phyloP scores from a whole-genome alignment of 2,329 filamentous ascomycete genomes.

The Penicillium sp. region DNA sequence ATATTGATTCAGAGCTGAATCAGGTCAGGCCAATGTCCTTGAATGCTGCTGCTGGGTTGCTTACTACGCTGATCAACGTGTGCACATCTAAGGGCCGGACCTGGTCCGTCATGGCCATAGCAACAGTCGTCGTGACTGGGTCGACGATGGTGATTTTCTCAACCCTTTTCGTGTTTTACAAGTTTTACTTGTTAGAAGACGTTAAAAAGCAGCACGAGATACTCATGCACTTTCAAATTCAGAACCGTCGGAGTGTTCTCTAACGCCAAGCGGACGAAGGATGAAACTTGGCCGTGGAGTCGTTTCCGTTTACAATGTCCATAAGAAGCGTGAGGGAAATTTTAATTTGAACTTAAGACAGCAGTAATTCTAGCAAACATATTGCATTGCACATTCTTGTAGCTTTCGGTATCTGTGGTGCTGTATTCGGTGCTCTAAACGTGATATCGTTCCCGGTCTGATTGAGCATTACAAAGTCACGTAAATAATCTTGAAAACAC shows the following conservation, averaged over 20 bases:
- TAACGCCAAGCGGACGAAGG: not conserved
- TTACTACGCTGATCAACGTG: constrained; percentile 7
- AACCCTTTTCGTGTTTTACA: not conserved
- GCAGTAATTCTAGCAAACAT: not conserved
- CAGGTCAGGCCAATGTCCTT: constrained; percentile 3
- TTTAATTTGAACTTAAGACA: not conserved
- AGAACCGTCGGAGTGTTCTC: not conserved
- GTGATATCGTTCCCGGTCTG: not conserved
- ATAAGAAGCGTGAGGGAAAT: not conserved
- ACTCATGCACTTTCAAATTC: not conserved
- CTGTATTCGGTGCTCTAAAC: not conserved
- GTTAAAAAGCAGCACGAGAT: not conserved
- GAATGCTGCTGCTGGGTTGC: constrained; percentile 7
- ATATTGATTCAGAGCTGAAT: not conserved
- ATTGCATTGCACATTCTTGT: not conserved
- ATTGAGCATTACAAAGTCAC: not conserved
- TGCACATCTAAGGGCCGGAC: not conserved
- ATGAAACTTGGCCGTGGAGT: not conserved
- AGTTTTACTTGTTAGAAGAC: not conserved
- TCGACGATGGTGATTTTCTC: not conserved
- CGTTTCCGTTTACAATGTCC: not conserved
- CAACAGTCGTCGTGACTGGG: constrained; percentile 3
- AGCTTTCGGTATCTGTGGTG: not conserved
- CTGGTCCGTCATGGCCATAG: constrained; percentile 6
- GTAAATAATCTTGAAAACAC: not conserved